These are phyloP conservation scores for Staphylotrichum longicolle DNA, from an alignment of 495 filamentous ascomycete species.

Conservation along the genomic window DNA sequence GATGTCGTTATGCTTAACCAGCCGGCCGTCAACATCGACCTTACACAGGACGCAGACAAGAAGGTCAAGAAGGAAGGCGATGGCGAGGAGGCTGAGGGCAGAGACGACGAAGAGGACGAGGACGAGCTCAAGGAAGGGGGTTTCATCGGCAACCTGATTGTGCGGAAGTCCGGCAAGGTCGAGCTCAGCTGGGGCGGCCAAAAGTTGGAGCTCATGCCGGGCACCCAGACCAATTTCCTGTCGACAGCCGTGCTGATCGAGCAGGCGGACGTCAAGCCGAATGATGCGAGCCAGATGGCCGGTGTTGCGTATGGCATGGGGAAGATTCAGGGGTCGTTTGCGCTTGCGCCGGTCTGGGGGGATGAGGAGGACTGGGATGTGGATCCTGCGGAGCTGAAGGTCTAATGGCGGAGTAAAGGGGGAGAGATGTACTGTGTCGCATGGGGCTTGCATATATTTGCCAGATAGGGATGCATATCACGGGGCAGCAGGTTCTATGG, in stretches of 20 bases:
- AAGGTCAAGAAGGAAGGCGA: constrained; percentile 29
- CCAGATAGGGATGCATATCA: too few relatives aligned
- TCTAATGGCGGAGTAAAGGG: constrained; percentile 12
- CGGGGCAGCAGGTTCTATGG: too few relatives aligned
- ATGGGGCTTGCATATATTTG: too few relatives aligned
- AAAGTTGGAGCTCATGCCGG: constrained; percentile 44
- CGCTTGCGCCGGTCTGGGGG: constrained; percentile 54
- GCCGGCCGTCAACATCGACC: constrained; percentile 32
- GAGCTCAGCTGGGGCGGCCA: constrained; percentile 62
- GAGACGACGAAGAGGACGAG: constrained; percentile 22
- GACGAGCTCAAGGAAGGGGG: constrained; percentile 40
- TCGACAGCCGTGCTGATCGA: constrained; percentile 47
- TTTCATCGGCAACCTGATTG: constrained; percentile 56
- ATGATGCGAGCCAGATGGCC: constrained; percentile 24
- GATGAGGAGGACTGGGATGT: constrained; percentile 47
- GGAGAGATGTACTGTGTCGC: background rate
- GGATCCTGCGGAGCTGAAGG: constrained; percentile 27
- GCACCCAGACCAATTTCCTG: constrained; percentile 45
- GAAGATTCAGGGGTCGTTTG: constrained; percentile 57
- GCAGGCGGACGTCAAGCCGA: constrained; percentile 42
- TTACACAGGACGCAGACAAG: constrained; percentile 36
- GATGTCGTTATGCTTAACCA: constrained; percentile 32
- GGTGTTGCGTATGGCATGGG: constrained; percentile 57
- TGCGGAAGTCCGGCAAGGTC: constrained; percentile 58
- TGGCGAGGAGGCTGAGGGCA: constrained; percentile 24